Conservation (phyloP, 2,329 filamentous ascomycete genomes). For the Pseudocercospora macadamiae region DNA sequence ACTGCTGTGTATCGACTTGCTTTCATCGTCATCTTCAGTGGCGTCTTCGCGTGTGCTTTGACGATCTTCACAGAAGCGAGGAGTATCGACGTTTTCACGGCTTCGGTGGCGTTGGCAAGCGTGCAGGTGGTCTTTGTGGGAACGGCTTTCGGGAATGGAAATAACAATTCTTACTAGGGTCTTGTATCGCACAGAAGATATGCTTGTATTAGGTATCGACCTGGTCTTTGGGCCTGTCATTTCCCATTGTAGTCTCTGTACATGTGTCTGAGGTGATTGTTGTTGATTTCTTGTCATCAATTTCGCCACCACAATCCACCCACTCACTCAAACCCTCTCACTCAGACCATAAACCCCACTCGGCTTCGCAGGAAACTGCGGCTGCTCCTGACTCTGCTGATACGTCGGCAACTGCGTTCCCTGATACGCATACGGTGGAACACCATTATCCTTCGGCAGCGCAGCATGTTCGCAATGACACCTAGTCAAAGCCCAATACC, state of each 20-base stretch:
- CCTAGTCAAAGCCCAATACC: not conserved
- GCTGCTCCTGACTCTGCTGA: constrained; percentile 2
- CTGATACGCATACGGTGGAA: not conserved
- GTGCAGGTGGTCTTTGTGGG: constrained; percentile 36
- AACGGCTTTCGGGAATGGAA: constrained; percentile 24
- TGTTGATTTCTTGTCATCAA: too few species aligned
- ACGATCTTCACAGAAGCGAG: constrained; percentile 30
- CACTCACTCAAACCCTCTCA: not conserved
- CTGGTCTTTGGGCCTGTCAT: too few species aligned
- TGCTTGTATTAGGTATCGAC: too few species aligned
- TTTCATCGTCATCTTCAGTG: constrained; percentile 30
- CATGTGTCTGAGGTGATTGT: too few species aligned
- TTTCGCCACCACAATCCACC: too few species aligned
- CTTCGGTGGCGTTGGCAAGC: constrained; percentile 28
- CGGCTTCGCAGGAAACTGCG: not conserved
- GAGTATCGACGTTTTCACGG: constrained; percentile 33
- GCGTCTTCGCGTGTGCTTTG: constrained; percentile 27
- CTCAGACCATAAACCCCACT: not conserved
- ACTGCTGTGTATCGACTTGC: constrained; percentile 20
- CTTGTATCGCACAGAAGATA: too few species aligned
- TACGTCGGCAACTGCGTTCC: not conserved
- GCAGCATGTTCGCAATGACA: not conserved
- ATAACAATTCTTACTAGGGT: not conserved
- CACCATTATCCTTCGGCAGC: not conserved
- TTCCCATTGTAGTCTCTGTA: too few species aligned